Evolutionary conservation across 352 stramenopile genomes (phyloP), one percentile per base, ranked within the genome.

Genomic region (Pythium volutum): DNA sequence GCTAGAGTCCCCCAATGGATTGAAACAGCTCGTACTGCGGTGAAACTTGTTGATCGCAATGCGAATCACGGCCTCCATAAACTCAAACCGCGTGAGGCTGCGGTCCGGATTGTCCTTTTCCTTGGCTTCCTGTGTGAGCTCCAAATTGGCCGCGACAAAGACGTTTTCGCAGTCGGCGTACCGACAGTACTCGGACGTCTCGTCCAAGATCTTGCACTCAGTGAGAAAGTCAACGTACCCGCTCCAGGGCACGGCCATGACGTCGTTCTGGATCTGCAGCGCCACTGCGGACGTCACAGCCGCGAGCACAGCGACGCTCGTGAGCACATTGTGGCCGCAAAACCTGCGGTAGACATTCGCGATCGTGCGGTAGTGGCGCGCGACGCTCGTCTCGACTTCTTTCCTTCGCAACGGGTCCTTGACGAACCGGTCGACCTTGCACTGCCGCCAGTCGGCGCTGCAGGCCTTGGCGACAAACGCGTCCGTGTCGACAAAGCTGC

Each of bases 31-130:
- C 75, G 54, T 71, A 88, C 80, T 86, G 31, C 77, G 71, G 22
- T 74, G 75, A 57, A 83, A 91, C 67, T 91, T 91, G 76, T 88
- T 91, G 55, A 83, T 76, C n/a, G 81, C 78, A 46, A 91, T 91
- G 66, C 81, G 79, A 23, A 87, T 84, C 62, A 88, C 66, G 26
- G 73, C 77, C 57, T 91, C 81, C 62, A 91, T 70, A 57, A 91
- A 91, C 68, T 91, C 79, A 54, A 91, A 91, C 3, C 81, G 69
- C 29, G 81, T 91, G 59, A 91, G 76, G 43, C 77, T 89, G 23
- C 81, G 74, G 50, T 91, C 81, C 39, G 81, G 79, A 49, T 91
- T 91, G 67, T 91, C 81, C 41, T 88, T 88, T 57, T 87, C 79
- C 48, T 91, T 91, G 8, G 79, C 81, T 20, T 91, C 81, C 45